These are phyloP conservation scores for Coniochaeta sp. DNA, from an alignment of 2,329 filamentous ascomycete species.

Conservation along the genomic window DNA sequence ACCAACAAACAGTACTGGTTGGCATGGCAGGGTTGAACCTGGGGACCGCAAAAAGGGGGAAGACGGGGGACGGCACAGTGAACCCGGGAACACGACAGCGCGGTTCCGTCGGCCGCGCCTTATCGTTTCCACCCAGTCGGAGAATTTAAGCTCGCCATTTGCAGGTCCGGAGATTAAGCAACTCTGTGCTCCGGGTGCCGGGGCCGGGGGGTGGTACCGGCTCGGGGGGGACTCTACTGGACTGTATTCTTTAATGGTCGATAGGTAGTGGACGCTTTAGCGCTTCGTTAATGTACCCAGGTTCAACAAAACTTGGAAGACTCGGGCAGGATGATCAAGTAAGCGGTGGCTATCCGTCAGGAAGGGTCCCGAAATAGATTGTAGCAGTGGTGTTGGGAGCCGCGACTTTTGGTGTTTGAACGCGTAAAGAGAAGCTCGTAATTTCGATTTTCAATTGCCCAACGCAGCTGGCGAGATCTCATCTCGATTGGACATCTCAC, in stretches of 20 bases:
- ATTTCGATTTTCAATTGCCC: neutral
- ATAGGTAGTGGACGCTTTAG: neutral
- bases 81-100: neutral
- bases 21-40: neutral
- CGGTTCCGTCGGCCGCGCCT: neutral
- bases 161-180: neutral
- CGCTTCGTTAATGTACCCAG: neutral
- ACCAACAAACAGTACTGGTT: neutral
- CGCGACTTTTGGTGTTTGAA: neutral
- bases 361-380: neutral
- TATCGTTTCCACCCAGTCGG: neutral
- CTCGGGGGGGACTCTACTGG: too few species aligned
- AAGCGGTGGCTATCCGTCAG: neutral
- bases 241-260: neutral
- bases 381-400: neutral
- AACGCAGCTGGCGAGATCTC: neutral
- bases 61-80: neutral
- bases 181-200: neutral
- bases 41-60: neutral
- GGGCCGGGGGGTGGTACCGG: neutral
- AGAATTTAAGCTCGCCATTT: neutral
- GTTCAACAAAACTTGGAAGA: neutral
- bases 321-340: neutral
- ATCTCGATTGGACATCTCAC: neutral
- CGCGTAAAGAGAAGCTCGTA: neutral